Conservation (phyloP, 805 yeast species). For the Nakazawaea anatomiae region DNA sequence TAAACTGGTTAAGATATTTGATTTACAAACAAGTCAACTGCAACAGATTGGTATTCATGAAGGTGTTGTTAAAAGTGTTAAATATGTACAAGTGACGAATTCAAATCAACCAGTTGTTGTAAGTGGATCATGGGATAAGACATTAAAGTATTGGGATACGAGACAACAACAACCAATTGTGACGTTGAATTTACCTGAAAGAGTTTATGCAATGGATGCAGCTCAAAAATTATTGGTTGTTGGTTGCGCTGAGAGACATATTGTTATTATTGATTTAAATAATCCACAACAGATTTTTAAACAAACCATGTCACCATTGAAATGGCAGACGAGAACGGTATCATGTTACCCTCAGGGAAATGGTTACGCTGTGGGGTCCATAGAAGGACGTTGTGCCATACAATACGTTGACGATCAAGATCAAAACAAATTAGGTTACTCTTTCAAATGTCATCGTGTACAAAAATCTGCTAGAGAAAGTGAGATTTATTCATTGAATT, state of each 20-base stretch:
- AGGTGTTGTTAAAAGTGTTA: slow-evolving; percentile 67
- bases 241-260: slow-evolving; percentile 89
- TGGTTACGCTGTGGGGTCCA: slow-evolving; percentile 88
- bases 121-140: slow-evolving; percentile 95
- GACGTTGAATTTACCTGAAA: slow-evolving; percentile 78
- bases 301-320: slow-evolving; percentile 67
- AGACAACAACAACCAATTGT: slow-evolving; percentile 79
- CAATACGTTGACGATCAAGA: slow-evolving; percentile 84
- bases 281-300: slow-evolving; percentile 81
- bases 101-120: slow-evolving; percentile 77
- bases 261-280: slow-evolving; percentile 70
- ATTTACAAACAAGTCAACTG: slow-evolving; percentile 73
- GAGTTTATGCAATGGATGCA: slow-evolving; percentile 86
- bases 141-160: slow-evolving; percentile 91
- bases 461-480: slow-evolving; percentile 57
- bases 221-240: slow-evolving; percentile 78
- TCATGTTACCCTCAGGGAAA: slow-evolving; percentile 87
- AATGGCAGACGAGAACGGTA: slow-evolving; percentile 81
- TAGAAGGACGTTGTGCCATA: slow-evolving; percentile 94
- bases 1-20: slow-evolving; percentile 79
- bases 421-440: slow-evolving; percentile 67
- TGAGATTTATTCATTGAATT: slow-evolving; percentile 71
- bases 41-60: slow-evolving; percentile 85
- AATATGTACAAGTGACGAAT: slow-evolving; percentile 83
- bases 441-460: slow-evolving; percentile 87